Conservation (phyloP, 2,329 filamentous ascomycete species). For the Colletotrichum truncatum region DNA sequence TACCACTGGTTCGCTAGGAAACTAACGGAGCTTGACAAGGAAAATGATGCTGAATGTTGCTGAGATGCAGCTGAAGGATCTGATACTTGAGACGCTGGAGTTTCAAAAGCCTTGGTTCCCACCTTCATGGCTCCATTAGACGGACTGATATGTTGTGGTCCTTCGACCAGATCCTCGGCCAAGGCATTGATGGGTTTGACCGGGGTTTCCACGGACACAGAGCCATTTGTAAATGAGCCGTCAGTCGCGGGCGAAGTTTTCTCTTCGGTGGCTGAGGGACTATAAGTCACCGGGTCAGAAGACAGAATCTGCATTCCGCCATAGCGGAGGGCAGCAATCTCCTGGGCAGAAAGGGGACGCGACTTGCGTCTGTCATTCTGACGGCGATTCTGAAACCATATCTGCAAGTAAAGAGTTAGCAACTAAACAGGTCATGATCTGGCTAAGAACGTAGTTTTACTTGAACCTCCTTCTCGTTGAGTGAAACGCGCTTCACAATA, state of each 20-base stretch:
- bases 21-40: slow-evolving; percentile 54
- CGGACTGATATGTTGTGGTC: slow-evolving; percentile 5
- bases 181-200: neutral
- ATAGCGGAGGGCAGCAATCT: slow-evolving; percentile 71
- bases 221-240: neutral
- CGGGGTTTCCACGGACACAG: slow-evolving; percentile 8
- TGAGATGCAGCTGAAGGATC: slow-evolving; percentile 4
- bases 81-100: slow-evolving; percentile 17
- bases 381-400: slow-evolving; percentile 96
- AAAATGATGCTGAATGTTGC: slow-evolving; percentile 42
- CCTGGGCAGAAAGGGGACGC: slow-evolving; percentile 81
- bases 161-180: neutral
- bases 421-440: neutral
- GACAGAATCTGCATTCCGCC: slow-evolving; percentile 62
- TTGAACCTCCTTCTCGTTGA: slow-evolving; percentile 97
- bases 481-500: slow-evolving; percentile 84
- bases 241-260: slow-evolving; percentile 2
- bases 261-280: slow-evolving; percentile 35
- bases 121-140: neutral
- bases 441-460: slow-evolving; percentile 54
- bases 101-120: neutral
- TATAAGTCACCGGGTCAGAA: slow-evolving; percentile 50
- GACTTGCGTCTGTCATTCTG: slow-evolving; percentile 94
- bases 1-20: slow-evolving; percentile 69
- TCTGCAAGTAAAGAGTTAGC: slow-evolving; percentile 61